phyloP scores from a whole-genome alignment of 148 eudicot species.

The Camellia japonica region DNA sequence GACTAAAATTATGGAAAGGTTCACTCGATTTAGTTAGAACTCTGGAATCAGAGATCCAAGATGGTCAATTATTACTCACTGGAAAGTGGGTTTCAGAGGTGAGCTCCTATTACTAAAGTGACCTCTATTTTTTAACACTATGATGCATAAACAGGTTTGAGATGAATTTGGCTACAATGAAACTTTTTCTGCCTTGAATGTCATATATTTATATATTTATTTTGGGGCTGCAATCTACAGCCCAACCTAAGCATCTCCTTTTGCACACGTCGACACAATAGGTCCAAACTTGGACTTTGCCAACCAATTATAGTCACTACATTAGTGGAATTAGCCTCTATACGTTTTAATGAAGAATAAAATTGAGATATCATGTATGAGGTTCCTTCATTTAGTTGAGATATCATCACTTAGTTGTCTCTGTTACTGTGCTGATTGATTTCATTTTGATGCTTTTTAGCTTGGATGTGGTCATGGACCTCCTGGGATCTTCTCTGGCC shows the following conservation, averaged over 20 bases:
- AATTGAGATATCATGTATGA: neutral
- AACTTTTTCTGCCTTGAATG: neutral
- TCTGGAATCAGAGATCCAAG: conserved; percentile 58
- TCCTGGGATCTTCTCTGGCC: too few species aligned
- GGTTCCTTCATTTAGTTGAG: neutral
- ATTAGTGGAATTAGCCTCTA: neutral
- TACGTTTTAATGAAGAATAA: neutral
- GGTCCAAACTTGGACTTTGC: too few species aligned
- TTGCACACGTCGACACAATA: too few species aligned
- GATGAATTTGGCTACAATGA: neutral
- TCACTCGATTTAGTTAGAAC: too few species aligned
- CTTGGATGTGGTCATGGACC: conserved; percentile 99
- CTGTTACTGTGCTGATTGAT: conserved; percentile 9
- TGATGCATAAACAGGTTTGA: neutral
- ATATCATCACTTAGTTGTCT: neutral
- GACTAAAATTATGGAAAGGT: too few species aligned
- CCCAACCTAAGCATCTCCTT: too few species aligned
- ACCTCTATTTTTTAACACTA: conserved; percentile 7
- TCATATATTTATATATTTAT: too few species aligned
- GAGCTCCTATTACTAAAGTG: too few species aligned
- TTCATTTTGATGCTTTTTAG: conserved; percentile 35
- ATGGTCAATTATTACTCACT: conserved; percentile 45
- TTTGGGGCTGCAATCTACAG: too few species aligned
- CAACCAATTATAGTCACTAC: too few species aligned
- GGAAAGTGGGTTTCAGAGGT: conserved; percentile 87